phyloP scores from a whole-genome alignment of 345 rosid genomes.

The Firmiana major region DNA sequence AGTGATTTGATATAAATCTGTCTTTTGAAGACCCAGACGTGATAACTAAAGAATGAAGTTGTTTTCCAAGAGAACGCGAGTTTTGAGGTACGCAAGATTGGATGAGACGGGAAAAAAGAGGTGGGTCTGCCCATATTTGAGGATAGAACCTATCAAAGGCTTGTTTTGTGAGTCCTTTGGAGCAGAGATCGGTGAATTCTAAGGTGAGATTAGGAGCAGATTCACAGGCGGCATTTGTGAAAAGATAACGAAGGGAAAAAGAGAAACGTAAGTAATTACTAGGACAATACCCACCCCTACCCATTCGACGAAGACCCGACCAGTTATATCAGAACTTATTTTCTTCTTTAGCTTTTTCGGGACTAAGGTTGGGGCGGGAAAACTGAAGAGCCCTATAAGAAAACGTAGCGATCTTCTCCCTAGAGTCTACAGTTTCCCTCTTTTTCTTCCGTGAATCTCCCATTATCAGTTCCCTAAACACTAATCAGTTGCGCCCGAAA shows the following conservation, averaged over 20 bases:
- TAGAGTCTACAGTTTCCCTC: not conserved
- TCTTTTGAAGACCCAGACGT: constrained; percentile 61
- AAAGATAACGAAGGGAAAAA: not conserved
- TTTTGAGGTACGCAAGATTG: constrained; percentile 41
- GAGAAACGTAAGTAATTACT: not conserved
- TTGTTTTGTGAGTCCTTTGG: constrained; percentile 49
- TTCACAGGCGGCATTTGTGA: not conserved
- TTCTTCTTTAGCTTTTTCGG: too few species aligned
- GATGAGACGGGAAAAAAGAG: constrained; percentile 52
- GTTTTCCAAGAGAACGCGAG: constrained; percentile 39
- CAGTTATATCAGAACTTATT: not conserved
- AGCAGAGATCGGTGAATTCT: constrained; percentile 46
- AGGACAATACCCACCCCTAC: not conserved
- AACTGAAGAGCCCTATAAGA: too few species aligned
- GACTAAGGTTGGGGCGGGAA: not conserved
- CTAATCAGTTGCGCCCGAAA: not conserved
- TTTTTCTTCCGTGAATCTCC: not conserved
- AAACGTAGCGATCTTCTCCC: not conserved
- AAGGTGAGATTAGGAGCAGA: constrained; percentile 10
- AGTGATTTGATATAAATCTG: constrained; percentile 66
- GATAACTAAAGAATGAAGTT: constrained; percentile 63
- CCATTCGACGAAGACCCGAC: not conserved
- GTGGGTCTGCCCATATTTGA: constrained; percentile 56
- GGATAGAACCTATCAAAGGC: constrained; percentile 45
- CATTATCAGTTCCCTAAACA: not conserved